Evolutionary conservation across 1,284 basidiomycete species (phyloP).

Genomic region (Ustilago cynodontis): DNA sequence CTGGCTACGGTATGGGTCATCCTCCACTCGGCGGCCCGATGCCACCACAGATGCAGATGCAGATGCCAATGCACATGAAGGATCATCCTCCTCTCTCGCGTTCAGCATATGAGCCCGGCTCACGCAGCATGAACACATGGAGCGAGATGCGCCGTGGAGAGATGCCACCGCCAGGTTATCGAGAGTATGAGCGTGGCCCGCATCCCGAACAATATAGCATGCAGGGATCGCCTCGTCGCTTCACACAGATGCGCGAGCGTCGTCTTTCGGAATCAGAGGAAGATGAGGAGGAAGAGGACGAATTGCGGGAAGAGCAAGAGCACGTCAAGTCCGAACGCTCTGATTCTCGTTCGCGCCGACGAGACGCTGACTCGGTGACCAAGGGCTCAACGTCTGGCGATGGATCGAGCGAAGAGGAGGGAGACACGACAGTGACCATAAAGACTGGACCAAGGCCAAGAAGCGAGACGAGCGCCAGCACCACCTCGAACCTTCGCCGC

Average conservation of each 20-base stretch:
- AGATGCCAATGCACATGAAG: slow-evolving; percentile 43
- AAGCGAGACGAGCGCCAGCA: slow-evolving; percentile 35
- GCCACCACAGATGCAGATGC: slow-evolving; percentile 33
- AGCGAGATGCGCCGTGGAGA: slow-evolving; percentile 39
- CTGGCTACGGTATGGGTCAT: slow-evolving; percentile 13
- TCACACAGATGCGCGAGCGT: slow-evolving; percentile 44
- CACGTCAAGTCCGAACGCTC: slow-evolving; percentile 2
- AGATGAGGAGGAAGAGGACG: slow-evolving; percentile 49
- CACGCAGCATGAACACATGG: slow-evolving; percentile 55
- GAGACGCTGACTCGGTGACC: slow-evolving; percentile 9
- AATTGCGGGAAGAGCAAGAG: slow-evolving; percentile 31
- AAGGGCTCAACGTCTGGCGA: slow-evolving; percentile 13
- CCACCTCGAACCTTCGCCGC: slow-evolving; percentile 32
- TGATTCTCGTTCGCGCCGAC: slow-evolving; percentile 4
- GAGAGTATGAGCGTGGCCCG: slow-evolving; percentile 37
- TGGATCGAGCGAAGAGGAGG: slow-evolving; percentile 34
- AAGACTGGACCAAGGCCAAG: slow-evolving; percentile 25
- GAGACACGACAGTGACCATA: slow-evolving; percentile 41
- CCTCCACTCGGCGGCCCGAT: slow-evolving; percentile 23
- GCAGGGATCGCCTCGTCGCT: slow-evolving; percentile 30
- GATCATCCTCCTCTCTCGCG: slow-evolving; percentile 50
- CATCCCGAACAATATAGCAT: slow-evolving; percentile 16
- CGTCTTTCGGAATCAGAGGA: slow-evolving; percentile 40
- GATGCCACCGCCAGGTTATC: slow-evolving; percentile 41
- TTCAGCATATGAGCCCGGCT: slow-evolving; percentile 54